These are phyloP conservation scores for Blechomonas ayalai DNA, from an alignment of 208 protist genomes.

Conservation along the genomic window DNA sequence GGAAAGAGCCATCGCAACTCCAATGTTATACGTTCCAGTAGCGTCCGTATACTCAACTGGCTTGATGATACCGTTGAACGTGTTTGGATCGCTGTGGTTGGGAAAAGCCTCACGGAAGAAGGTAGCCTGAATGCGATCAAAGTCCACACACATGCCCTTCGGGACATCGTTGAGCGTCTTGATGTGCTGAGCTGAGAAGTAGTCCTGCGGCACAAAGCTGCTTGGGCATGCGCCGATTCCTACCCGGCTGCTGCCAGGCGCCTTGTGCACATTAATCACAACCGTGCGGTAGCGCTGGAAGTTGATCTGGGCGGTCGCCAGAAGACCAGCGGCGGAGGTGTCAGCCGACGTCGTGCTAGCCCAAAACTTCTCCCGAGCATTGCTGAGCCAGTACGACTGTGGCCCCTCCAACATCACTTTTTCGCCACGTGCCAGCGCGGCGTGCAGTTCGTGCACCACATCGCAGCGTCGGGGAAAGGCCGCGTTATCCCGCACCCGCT, in stretches of 20 bases:
- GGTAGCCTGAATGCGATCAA: slow-evolving; percentile 75
- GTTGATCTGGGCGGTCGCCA: slow-evolving; percentile 85
- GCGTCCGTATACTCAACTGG: slow-evolving; percentile 75
- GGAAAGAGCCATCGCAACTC: slow-evolving; percentile 81
- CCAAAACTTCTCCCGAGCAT: slow-evolving; percentile 90
- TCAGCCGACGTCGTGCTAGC: slow-evolving; percentile 86
- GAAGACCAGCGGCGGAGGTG: slow-evolving; percentile 73
- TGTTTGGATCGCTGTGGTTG: slow-evolving; percentile 15
- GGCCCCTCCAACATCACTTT: slow-evolving; percentile 89
- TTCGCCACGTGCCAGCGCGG: slow-evolving; percentile 58
- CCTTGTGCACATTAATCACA: slow-evolving; percentile 91
- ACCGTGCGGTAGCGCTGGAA: slow-evolving; percentile 61
- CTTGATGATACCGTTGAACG: slow-evolving; percentile 69
- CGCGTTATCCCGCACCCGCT: slow-evolving; percentile 64
- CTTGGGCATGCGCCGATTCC: slow-evolving; percentile 86
- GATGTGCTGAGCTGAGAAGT: slow-evolving; percentile 74
- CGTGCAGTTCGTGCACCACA: slow-evolving; percentile 72
- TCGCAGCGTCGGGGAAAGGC: slow-evolving; percentile 77
- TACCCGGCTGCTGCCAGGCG: slow-evolving; percentile 84
- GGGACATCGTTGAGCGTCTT: slow-evolving; percentile 75
- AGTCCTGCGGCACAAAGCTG: slow-evolving; percentile 87
- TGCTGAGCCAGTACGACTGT: slow-evolving; percentile 91
- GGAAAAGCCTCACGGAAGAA: slow-evolving; percentile 57
- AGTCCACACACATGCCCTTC: slow-evolving; percentile 53
- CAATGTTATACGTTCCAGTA: slow-evolving; percentile 83